phyloP scores from a whole-genome alignment of 148 eudicot species.

The Dianthus caryophyllus region DNA sequence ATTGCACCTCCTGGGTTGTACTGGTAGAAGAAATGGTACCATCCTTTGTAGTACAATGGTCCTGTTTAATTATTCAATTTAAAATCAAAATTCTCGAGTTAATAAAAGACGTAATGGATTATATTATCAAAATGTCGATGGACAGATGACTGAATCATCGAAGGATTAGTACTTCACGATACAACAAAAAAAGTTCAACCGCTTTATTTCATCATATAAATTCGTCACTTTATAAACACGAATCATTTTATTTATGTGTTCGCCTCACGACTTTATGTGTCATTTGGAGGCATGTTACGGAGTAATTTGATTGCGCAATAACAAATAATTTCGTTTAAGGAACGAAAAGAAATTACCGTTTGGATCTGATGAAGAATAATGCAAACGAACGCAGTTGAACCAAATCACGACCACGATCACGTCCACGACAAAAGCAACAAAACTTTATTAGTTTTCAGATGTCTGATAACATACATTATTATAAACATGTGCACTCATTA shows the following conservation, averaged over 20 bases:
- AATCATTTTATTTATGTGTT: too few species aligned
- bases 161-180: too few species aligned
- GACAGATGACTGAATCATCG: too few species aligned
- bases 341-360: constrained; percentile 33
- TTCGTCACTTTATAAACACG: too few species aligned
- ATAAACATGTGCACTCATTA: constrained; percentile 7
- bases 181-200: too few species aligned
- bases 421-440: constrained; percentile 6
- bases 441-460: constrained; percentile 10
- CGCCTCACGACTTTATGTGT: too few species aligned
- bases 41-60: constrained; percentile 69
- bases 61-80: constrained; percentile 31
- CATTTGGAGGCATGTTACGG: too few species aligned
- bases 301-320: too few species aligned
- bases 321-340: too few species aligned
- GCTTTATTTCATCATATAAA: too few species aligned
- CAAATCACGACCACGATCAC: constrained; percentile 7
- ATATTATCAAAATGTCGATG: too few species aligned
- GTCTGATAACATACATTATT: not conserved
- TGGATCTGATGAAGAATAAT: constrained; percentile 43
- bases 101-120: too few species aligned
- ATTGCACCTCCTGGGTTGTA: constrained; percentile 72
- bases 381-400: constrained; percentile 15
- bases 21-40: constrained; percentile 90
- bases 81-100: not conserved